phyloP scores from a whole-genome alignment of 1,284 basidiomycete genomes.

The Mycena citricolor region DNA sequence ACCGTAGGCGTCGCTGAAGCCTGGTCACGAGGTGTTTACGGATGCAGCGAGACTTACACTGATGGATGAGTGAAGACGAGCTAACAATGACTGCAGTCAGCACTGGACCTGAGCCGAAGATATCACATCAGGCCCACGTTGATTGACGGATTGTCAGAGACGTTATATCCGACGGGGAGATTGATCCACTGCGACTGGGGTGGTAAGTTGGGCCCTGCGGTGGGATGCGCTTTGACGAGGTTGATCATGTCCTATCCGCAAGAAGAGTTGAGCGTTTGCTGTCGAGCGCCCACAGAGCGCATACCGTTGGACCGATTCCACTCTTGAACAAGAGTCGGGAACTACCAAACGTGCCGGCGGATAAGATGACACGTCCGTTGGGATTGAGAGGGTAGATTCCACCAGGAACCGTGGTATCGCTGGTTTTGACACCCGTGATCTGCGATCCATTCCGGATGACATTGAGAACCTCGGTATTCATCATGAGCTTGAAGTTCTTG shows the following conservation, averaged over 20 bases:
- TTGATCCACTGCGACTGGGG: constrained; percentile 52
- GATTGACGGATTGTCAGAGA: constrained; percentile 16
- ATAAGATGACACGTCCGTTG: constrained; percentile 60
- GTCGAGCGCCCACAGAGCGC: neutral
- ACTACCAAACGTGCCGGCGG: constrained; percentile 56
- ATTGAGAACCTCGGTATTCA: constrained; percentile 48
- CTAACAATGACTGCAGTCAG: constrained; percentile 27
- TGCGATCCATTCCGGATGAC: constrained; percentile 56
- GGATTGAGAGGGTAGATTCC: constrained; percentile 54
- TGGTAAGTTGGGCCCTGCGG: constrained; percentile 49
- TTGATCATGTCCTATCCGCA: constrained; percentile 57
- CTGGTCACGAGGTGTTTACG: too few species aligned
- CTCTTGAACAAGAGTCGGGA: constrained; percentile 61
- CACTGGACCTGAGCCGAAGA: neutral
- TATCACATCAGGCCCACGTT: constrained; percentile 1
- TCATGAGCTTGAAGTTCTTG: constrained; percentile 50
- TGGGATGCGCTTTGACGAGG: constrained; percentile 43
- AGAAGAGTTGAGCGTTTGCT: too few species aligned
- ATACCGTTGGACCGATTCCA: constrained; percentile 56
- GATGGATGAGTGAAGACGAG: constrained; percentile 64
- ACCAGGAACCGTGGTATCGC: constrained; percentile 53
- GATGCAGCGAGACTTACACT: too few species aligned
- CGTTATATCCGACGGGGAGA: constrained; percentile 54
- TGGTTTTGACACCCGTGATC: constrained; percentile 61
- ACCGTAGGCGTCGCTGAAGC: constrained; percentile 60